These are phyloP conservation scores for Camelina laxa DNA, from an alignment of 345 rosid species.

Conservation along the genomic window DNA sequence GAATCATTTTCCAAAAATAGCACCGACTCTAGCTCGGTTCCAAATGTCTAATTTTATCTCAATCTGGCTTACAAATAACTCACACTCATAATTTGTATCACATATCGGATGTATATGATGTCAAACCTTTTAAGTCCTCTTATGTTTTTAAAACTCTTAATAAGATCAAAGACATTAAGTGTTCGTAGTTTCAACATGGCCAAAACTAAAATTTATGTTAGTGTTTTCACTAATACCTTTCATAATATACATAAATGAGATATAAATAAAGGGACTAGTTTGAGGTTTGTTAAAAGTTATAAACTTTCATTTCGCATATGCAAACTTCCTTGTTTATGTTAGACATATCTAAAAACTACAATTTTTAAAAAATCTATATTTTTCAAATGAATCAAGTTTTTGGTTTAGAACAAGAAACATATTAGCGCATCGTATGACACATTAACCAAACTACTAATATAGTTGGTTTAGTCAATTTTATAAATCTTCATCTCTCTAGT, in stretches of 20 bases:
- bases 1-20: neutral
- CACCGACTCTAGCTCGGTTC: neutral
- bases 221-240: neutral
- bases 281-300: neutral
- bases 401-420: neutral
- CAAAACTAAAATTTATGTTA: neutral
- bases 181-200: neutral
- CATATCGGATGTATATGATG: neutral
- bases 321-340: neutral
- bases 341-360: neutral
- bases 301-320: neutral
- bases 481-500: neutral
- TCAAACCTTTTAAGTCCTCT: neutral
- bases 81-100: neutral
- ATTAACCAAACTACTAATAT: neutral
- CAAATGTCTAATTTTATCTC: neutral
- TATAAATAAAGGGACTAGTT: neutral
- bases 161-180: constrained; percentile 1
- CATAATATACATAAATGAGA: neutral
- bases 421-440: neutral
- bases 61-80: neutral
- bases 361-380: too few species aligned
- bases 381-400: neutral
- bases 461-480: neutral
- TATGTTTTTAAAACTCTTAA: neutral